Evolutionary conservation across 257 asterid species (phyloP).

Genomic region (Jasminum sambac): DNA sequence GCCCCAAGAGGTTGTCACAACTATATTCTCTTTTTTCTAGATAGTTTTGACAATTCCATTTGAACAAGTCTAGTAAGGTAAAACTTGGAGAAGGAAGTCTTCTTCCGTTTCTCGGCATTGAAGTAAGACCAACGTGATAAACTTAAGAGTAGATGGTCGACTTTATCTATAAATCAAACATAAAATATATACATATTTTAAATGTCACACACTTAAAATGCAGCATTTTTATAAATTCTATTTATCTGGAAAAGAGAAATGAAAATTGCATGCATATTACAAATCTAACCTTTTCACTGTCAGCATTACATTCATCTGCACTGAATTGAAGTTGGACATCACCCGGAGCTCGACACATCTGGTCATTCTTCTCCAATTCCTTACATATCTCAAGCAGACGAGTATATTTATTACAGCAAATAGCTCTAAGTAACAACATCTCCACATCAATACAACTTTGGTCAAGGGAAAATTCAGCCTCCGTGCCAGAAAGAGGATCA

Average conservation of each 20-base stretch:
- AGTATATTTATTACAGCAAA: slow-evolving; percentile 80
- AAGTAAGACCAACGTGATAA: no score
- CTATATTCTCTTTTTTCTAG: background rate
- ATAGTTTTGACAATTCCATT: background rate
- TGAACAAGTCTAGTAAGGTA: background rate
- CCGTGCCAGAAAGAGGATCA: slow-evolving; percentile 85
- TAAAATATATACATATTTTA: background rate
- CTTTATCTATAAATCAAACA: background rate
- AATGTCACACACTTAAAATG: background rate
- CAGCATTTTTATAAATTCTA: background rate
- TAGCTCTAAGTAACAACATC: slow-evolving; percentile 82
- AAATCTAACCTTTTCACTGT: slow-evolving; percentile 51
- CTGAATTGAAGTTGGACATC: slow-evolving; percentile 73
- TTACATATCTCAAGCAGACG: slow-evolving; percentile 87
- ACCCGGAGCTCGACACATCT: slow-evolving; percentile 70
- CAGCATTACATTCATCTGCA: slow-evolving; percentile 45
- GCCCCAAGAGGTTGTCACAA: background rate
- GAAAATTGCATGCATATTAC: slow-evolving; percentile 16
- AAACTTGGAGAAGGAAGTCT: no score
- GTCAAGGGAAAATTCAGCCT: slow-evolving; percentile 76
- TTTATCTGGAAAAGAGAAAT: slow-evolving; percentile 9
- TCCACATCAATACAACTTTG: slow-evolving; percentile 87
- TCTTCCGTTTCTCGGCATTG: no score
- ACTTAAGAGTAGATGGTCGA: background rate
- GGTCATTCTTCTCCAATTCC: slow-evolving; percentile 76